A percentile compares a stretch with the other conserved stretches of the same genome.
phyloP scores from a whole-genome alignment of 257 asterid species.

The Nicotiana tomentosiformis region DNA sequence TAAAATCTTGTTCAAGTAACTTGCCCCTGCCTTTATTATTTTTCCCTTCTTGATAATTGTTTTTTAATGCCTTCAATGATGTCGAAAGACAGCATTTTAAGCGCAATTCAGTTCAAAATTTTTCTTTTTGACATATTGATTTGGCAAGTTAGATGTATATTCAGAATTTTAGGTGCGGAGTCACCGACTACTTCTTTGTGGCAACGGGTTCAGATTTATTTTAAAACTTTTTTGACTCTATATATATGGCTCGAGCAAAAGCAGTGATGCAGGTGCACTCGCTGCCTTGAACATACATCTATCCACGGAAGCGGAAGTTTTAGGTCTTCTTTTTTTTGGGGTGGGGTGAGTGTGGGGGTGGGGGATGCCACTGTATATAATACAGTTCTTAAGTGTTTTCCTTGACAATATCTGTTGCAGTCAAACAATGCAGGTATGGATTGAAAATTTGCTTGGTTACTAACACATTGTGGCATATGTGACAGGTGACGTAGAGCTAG shows the following conservation, averaged over 20 bases:
- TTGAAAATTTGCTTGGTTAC: not conserved
- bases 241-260: not conserved
- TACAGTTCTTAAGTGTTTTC: not conserved
- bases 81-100: not conserved
- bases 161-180: not conserved
- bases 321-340: not conserved
- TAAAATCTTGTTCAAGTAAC: not conserved
- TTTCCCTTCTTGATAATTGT: not conserved
- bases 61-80: not conserved
- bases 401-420: not conserved
- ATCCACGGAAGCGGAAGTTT: not conserved
- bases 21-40: not conserved
- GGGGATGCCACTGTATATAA: not conserved
- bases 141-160: not conserved
- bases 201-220: not conserved
- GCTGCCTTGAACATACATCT: not conserved
- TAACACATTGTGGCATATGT: slow-evolving; percentile 7
- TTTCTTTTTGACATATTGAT: not conserved
- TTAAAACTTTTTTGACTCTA: not conserved
- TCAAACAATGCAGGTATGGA: not conserved
- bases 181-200: not conserved
- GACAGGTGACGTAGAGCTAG: slow-evolving; percentile 86
- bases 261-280: not conserved
- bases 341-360: no score
- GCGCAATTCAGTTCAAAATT: not conserved